These are phyloP conservation scores for Aspergillus sclerotioniger DNA, from an alignment of 495 filamentous ascomycete genomes.

Conservation along the genomic window DNA sequence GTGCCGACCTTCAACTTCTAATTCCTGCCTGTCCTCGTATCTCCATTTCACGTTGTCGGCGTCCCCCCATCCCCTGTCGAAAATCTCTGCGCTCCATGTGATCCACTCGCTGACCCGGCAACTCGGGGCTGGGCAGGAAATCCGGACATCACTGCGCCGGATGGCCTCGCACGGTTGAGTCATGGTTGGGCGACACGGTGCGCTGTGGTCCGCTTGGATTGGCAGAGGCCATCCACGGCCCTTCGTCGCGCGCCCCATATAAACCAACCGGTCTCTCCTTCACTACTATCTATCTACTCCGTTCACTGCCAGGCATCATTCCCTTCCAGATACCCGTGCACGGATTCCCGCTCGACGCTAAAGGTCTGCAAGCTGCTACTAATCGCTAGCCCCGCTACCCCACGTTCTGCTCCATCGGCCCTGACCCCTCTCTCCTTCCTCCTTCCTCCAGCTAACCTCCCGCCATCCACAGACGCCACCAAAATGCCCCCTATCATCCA, in stretches of 20 bases:
- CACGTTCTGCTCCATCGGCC: constrained; percentile 10
- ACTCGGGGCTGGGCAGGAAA: not conserved
- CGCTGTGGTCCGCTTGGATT: not conserved
- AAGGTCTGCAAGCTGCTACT: too few relatives aligned
- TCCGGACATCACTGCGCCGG: not conserved
- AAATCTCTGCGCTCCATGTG: not conserved
- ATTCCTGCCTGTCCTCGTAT: not conserved
- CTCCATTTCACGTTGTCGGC: not conserved
- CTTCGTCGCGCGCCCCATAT: too few relatives aligned
- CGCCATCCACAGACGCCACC: not conserved
- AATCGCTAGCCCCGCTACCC: constrained; percentile 11
- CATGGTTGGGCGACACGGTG: not conserved
- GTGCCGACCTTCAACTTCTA: not conserved
- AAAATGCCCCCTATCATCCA: constrained; percentile 45
- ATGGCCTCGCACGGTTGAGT: not conserved
- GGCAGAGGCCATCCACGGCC: not conserved
- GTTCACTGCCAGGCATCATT: too few relatives aligned
- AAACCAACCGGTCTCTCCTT: too few relatives aligned
- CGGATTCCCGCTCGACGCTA: too few relatives aligned
- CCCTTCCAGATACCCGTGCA: too few relatives aligned
- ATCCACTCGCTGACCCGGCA: not conserved
- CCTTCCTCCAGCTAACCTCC: not conserved
- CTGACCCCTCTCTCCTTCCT: not conserved
- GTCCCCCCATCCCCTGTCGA: not conserved
- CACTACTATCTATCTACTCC: too few relatives aligned